These are phyloP conservation scores for Penicillium malachiteum DNA, from an alignment of 495 filamentous ascomycete genomes.

Conservation along the genomic window DNA sequence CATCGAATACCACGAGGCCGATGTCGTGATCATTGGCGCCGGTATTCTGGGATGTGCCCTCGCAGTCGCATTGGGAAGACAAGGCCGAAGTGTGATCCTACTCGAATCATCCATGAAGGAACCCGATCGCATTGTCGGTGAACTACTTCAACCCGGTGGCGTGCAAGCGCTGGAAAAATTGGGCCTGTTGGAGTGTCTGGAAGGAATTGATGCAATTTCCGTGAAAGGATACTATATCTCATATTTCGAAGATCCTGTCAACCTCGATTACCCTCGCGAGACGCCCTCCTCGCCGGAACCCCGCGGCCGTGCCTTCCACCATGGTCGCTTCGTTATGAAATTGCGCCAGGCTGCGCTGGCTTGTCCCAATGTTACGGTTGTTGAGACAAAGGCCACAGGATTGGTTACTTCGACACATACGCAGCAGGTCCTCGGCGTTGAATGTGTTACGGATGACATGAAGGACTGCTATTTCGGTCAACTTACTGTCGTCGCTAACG, in stretches of 20 bases:
- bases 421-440: slow-evolving; percentile 70
- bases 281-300: slow-evolving; percentile 41
- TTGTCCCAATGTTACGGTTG: slow-evolving; percentile 69
- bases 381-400: slow-evolving; percentile 68
- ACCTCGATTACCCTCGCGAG: slow-evolving; percentile 66
- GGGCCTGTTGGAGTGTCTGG: slow-evolving; percentile 77
- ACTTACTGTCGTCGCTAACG: slow-evolving; percentile 88
- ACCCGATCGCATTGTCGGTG: slow-evolving; percentile 94
- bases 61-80: slow-evolving; percentile 80
- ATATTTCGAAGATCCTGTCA: slow-evolving; percentile 75
- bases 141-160: slow-evolving; percentile 91
- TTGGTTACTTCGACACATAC: slow-evolving; percentile 59
- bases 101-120: slow-evolving; percentile 88
- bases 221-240: slow-evolving; percentile 85
- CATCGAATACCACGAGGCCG: slow-evolving; percentile 56
- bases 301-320: slow-evolving; percentile 74
- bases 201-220: slow-evolving; percentile 81
- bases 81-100: slow-evolving; percentile 88
- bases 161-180: slow-evolving; percentile 76
- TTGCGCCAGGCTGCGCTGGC: slow-evolving; percentile 64
- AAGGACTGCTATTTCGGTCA: slow-evolving; percentile 79
- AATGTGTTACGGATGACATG: slow-evolving; percentile 58
- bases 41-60: slow-evolving; percentile 87
- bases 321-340: slow-evolving; percentile 79
- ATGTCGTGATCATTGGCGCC: slow-evolving; percentile 87